Conservation (phyloP, 148 eudicot species). For the Vaccinium myrtillus region DNA sequence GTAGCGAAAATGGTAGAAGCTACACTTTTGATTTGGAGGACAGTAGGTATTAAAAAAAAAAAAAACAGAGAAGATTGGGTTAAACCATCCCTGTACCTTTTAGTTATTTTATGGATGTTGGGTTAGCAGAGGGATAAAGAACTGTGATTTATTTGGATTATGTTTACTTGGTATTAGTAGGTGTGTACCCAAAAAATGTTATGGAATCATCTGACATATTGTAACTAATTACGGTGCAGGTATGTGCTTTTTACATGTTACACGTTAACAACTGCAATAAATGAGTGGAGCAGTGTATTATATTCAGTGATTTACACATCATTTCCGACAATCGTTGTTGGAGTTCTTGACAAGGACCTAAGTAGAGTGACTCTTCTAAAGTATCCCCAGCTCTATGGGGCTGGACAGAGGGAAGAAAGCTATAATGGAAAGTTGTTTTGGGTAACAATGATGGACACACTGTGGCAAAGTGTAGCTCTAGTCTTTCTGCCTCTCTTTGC, state of each 20-base stretch:
- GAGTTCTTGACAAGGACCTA: slow-evolving; percentile 94
- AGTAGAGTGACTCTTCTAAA: slow-evolving; percentile 69
- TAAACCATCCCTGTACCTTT: neutral
- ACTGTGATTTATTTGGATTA: neutral
- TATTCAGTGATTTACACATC: slow-evolving; percentile 87
- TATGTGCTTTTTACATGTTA: slow-evolving; percentile 70
- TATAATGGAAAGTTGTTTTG: slow-evolving; percentile 83
- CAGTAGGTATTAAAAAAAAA: neutral
- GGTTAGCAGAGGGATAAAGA: neutral
- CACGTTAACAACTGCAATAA: slow-evolving; percentile 88
- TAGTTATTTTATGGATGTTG: neutral
- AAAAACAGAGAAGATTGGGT: neutral
- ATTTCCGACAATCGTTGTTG: slow-evolving; percentile 81
- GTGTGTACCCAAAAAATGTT: neutral
- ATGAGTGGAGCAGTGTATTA: slow-evolving; percentile 94
- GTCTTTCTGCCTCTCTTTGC: slow-evolving; percentile 75
- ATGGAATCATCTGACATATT: neutral
- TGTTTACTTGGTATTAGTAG: neutral
- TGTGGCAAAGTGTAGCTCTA: slow-evolving; percentile 85
- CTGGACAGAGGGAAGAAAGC: slow-evolving; percentile 80
- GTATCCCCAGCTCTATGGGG: slow-evolving; percentile 76
- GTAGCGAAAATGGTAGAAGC: neutral
- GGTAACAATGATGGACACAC: slow-evolving; percentile 78
- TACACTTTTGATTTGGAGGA: neutral
- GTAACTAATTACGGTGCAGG: slow-evolving; percentile 48